Percentiles rank a stretch among this genome's conserved stretches.
These are phyloP conservation scores for Polygonum maritimum DNA, from an alignment of 148 eudicot species.

Conservation along the genomic window DNA sequence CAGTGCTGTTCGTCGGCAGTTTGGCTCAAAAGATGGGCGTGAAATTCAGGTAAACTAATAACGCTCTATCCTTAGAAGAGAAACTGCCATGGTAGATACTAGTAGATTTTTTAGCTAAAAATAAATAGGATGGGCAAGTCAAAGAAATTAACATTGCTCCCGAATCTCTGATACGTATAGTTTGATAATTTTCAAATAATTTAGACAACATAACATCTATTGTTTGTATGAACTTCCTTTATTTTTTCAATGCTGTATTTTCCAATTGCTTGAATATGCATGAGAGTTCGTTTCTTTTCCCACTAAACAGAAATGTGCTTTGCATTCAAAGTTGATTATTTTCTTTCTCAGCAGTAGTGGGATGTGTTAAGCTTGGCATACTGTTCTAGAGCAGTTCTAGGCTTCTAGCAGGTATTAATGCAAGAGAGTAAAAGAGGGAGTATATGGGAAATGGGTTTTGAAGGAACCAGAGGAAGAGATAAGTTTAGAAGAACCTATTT, in stretches of 20 bases:
- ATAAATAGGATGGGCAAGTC: neutral
- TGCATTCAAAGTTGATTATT: neutral
- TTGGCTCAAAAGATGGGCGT: slow-evolving; percentile 80
- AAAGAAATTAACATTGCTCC: neutral
- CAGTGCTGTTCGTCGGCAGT: slow-evolving; percentile 91
- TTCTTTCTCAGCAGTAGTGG: neutral
- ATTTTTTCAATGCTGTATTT: neutral
- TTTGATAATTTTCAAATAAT: neutral
- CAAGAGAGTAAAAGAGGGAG: neutral
- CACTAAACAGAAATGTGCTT: neutral
- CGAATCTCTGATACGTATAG: neutral
- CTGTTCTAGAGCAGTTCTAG: neutral
- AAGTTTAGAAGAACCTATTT: neutral
- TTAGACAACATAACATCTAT: neutral
- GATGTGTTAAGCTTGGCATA: neutral
- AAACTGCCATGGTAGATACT: neutral
- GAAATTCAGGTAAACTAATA: slow-evolving; percentile 72
- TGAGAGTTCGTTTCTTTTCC: neutral
- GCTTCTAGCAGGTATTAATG: neutral
- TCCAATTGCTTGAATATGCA: neutral
- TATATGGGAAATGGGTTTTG: neutral
- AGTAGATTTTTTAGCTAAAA: neutral
- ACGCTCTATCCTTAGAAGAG: neutral
- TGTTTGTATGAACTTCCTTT: neutral
- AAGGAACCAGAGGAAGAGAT: neutral